Percentiles rank a stretch among this genome's conserved stretches.
Evolutionary conservation across 2,329 filamentous ascomycete genomes (phyloP).

Genomic region (Exophiala sideris): DNA sequence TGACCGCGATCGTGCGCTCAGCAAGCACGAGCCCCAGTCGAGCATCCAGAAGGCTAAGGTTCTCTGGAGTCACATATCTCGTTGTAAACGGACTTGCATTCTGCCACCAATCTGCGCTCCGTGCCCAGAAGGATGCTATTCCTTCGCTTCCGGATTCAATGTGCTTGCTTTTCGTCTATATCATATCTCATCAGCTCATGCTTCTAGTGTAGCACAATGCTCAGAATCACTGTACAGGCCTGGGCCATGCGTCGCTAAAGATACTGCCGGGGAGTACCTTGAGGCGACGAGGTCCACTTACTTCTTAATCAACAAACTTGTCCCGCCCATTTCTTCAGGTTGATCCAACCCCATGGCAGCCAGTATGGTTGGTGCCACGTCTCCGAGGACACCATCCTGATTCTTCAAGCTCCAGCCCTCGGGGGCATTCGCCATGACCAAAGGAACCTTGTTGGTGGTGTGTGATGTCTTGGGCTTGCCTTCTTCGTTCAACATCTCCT

Average conservation of each 20-base stretch:
- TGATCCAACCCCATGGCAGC: conserved; percentile 86
- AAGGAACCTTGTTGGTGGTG: conserved; percentile 96
- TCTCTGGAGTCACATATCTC: not conserved
- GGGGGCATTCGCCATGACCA: conserved; percentile 96
- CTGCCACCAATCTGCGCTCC: not conserved
- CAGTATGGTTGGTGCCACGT: conserved; percentile 92
- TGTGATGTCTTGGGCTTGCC: conserved; percentile 98
- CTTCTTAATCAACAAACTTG: conserved; percentile 75
- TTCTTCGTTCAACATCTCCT: conserved; percentile 97
- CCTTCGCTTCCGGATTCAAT: conserved; percentile 13
- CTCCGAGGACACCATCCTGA: conserved; percentile 83
- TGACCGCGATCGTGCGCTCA: too few relatives aligned
- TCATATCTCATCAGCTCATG: conserved; percentile 26
- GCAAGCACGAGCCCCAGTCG: not conserved
- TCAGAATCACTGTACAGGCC: conserved; percentile 6
- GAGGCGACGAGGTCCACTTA: conserved; percentile 21
- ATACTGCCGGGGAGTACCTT: conserved; percentile 16
- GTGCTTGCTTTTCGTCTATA: conserved; percentile 25
- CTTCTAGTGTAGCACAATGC: conserved; percentile 15
- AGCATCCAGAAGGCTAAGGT: not conserved
- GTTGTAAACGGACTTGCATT: not conserved
- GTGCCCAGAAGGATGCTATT: conserved; percentile 13
- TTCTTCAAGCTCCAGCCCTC: conserved; percentile 83
- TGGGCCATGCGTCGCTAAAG: conserved; percentile 11
- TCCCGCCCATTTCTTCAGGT: conserved; percentile 88